phyloP scores from a whole-genome alignment of 2,329 filamentous ascomycete genomes.

The Phaeosphaeria sp. region DNA sequence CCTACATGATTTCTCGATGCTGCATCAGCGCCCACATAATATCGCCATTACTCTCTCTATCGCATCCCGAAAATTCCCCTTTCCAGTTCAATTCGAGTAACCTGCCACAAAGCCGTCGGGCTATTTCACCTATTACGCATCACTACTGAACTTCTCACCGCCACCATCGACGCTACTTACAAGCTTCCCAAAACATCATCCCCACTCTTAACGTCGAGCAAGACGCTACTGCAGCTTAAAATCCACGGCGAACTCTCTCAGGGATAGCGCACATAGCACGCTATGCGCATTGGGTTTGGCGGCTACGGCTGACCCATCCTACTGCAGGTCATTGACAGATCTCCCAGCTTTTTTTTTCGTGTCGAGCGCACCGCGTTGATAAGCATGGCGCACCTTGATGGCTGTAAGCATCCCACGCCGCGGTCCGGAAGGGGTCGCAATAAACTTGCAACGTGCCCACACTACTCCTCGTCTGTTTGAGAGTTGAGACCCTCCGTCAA shows the following conservation, averaged over 20 bases:
- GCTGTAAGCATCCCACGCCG: conserved; percentile 6
- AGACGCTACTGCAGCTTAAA: conserved; percentile 20
- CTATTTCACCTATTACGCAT: not conserved
- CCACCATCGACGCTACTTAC: conserved; percentile 9
- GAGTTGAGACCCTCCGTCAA: not conserved
- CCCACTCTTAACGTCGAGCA: conserved; percentile 15
- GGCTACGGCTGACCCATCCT: conserved; percentile 20
- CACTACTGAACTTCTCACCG: not conserved
- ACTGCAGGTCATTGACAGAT: conserved; percentile 21
- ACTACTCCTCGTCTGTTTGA: conserved; percentile 1
- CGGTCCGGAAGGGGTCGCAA: conserved; percentile 7
- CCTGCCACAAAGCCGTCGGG: not conserved
- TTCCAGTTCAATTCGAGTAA: not conserved
- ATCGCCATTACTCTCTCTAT: not conserved
- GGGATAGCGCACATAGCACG: conserved; percentile 4
- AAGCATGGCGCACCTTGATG: conserved; percentile 24
- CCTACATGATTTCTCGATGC: not conserved
- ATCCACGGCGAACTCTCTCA: conserved; percentile 6
- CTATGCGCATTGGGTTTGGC: conserved; percentile 13
- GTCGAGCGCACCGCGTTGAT: conserved; percentile 10
- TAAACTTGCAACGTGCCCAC: conserved; percentile 12
- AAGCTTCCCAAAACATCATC: conserved; percentile 20
- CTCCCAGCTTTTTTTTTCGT: conserved; percentile 16
- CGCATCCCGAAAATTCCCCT: not conserved
- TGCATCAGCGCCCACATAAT: not conserved